Base-by-base conservation (phyloP, 345 rosid species). In the Arabidopsis suecica region DNA sequence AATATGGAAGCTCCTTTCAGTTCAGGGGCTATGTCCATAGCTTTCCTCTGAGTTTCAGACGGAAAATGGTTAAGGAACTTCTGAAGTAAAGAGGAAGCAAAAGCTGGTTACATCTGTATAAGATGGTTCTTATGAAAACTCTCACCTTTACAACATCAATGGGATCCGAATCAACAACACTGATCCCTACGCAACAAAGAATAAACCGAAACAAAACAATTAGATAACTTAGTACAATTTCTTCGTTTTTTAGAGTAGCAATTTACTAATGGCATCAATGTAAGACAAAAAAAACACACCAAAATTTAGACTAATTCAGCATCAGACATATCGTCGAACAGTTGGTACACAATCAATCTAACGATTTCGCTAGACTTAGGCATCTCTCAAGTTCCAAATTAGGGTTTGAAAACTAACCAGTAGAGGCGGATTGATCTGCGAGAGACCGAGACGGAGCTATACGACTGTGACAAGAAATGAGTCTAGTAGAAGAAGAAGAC, bases 1-100 rank as follows among this genome's bases (percentile, higher is more conserved):
- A 85, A 89, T 63, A 93, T 77, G n/a, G 93, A 87, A 81, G 93
- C 88, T 64, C 97, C 97, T 82, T 79, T 91, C 56, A 91, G 79
- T 69, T 72, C 85, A 63, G 92, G 79, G 5, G 88, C 74, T 25
- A 87, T 49, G 70, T 85, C 90, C 72, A 72, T 54, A n/a, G 94
- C 96, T 81, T 80, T 91, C 87, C 79, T 86, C 96, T 91, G 86
- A 71, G 69, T 69, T 69, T 68, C 37, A 72, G 54, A 68, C 61
- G 60, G 60, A 79, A 34, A 75, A 60, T 65, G 68, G 74, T 83
- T 79, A 74, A 40, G 14, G 25, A 78, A 64, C 10, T 42, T 62
- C 7, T 40, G 4, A 61, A 61, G 22, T 25, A 23, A 37, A 53
- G 59, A 58, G 11, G 68, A 51, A 25, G 49, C 64, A 78, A 78